Evolutionary conservation across 164 flowering plant genomes (phyloP).

Genomic region (Paratinospora sagittata): DNA sequence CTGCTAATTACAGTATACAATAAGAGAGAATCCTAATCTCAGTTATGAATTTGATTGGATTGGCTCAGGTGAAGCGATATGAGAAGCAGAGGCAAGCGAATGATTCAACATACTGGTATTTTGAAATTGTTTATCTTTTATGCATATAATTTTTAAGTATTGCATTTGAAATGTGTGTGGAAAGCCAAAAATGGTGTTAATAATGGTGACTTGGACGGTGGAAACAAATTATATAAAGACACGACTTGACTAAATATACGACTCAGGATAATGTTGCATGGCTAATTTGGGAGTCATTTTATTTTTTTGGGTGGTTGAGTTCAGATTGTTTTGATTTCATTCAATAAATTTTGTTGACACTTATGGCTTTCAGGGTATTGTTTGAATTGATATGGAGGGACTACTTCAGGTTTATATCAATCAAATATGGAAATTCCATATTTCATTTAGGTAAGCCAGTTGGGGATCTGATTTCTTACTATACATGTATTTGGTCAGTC

Average conservation of each 20-base stretch:
- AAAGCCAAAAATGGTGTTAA: background rate
- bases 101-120: slow-evolving; percentile 89
- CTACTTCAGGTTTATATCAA: slow-evolving; percentile 79
- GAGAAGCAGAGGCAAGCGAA: slow-evolving; percentile 69
- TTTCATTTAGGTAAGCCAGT: slow-evolving; percentile 62
- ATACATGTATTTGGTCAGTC: background rate
- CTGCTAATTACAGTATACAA: background rate
- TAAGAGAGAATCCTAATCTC: slow-evolving; percentile 1
- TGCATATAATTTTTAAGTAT: background rate
- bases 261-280: background rate
- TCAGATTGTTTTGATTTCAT: background rate
- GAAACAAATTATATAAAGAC: background rate
- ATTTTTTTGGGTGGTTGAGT: background rate
- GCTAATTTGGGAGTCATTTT: background rate
- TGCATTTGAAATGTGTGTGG: background rate
- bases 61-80: slow-evolving; percentile 73
- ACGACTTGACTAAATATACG: background rate
- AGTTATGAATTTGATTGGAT: slow-evolving; percentile 6
- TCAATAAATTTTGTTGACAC: background rate
- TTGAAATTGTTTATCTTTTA: background rate
- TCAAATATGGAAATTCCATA: slow-evolving; percentile 71
- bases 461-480: background rate
- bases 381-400: slow-evolving; percentile 96
- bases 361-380: slow-evolving; percentile 59
- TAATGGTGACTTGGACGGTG: background rate